These are phyloP conservation scores for Heliamphora ciliata DNA, from an alignment of 179 eudicot genomes.

Conservation along the genomic window DNA sequence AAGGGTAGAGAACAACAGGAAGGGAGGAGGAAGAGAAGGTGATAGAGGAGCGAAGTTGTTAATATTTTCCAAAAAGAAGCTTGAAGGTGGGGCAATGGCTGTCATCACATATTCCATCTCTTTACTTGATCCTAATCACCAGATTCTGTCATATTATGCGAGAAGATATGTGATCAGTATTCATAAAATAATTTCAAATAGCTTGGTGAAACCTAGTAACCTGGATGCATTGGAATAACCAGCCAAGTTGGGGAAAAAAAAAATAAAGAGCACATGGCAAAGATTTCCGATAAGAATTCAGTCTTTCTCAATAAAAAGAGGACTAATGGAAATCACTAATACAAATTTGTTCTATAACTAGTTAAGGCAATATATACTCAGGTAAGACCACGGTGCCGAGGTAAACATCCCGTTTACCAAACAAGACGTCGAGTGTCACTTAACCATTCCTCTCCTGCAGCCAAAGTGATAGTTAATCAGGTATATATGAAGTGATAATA, in stretches of 20 bases:
- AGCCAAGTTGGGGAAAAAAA: conserved; percentile 1
- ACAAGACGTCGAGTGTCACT: no score
- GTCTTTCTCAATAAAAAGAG: not conserved
- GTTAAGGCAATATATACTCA: not conserved
- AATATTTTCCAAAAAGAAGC: conserved; percentile 84
- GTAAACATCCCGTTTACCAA: no score
- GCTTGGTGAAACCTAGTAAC: not conserved
- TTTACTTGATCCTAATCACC: conserved; percentile 11
- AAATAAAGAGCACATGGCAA: not conserved
- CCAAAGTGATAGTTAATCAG: not conserved
- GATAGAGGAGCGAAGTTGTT: conserved; percentile 73
- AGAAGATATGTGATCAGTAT: conserved; percentile 8
- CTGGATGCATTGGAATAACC: not conserved
- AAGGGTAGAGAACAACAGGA: conserved; percentile 46
- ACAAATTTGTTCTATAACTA: not conserved
- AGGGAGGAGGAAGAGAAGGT: conserved; percentile 61
- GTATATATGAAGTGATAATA: not conserved
- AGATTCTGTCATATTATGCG: conserved; percentile 16
- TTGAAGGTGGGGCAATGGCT: conserved; percentile 81
- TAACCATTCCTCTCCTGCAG: no score
- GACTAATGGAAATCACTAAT: not conserved
- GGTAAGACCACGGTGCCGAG: no score
- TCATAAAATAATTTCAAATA: not conserved
- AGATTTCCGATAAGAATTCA: not conserved
- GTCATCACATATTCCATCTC: conserved; percentile 89